These are phyloP conservation scores for Yamadazyma oceani DNA, from an alignment of 1,139 yeast genomes.

Conservation along the genomic window DNA sequence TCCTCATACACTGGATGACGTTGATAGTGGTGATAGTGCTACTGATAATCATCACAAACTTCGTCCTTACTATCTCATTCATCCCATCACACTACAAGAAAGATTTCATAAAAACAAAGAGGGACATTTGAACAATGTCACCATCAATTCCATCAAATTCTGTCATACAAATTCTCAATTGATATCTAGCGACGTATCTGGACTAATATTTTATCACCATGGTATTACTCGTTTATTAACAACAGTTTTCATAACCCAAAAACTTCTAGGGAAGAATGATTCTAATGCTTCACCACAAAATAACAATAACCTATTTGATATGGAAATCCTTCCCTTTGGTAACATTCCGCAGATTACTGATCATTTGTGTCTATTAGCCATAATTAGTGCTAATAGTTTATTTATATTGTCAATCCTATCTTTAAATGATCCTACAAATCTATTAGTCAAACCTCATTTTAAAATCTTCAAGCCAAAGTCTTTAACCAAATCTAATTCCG, in stretches of 20 bases:
- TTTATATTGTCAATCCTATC: constrained; percentile 59
- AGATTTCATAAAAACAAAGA: constrained; percentile 31
- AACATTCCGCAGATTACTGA: constrained; percentile 52
- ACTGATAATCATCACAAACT: constrained; percentile 2
- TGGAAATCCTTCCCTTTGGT: constrained; percentile 56
- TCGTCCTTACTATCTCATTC: constrained; percentile 25
- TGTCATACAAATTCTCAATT: constrained; percentile 59
- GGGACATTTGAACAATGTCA: constrained; percentile 53
- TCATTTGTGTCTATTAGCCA: constrained; percentile 57
- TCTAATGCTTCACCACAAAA: constrained; percentile 18
- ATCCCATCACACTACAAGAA: constrained; percentile 29
- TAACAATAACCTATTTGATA: constrained; percentile 23
- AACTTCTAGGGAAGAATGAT: constrained; percentile 53
- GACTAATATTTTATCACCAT: constrained; percentile 60
- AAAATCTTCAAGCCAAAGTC: constrained; percentile 49
- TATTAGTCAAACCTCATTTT: constrained; percentile 47
- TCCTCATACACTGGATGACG: background rate
- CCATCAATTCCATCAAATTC: constrained; percentile 49
- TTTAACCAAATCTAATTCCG: constrained; percentile 7
- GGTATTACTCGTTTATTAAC: constrained; percentile 57
- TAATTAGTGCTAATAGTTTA: constrained; percentile 54
- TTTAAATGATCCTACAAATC: constrained; percentile 29
- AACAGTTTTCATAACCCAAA: constrained; percentile 46
- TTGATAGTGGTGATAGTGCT: too few species aligned
- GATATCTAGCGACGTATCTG: constrained; percentile 59